phyloP scores from a whole-genome alignment of 495 filamentous ascomycete species.

The Parathielavia hyrcaniae region DNA sequence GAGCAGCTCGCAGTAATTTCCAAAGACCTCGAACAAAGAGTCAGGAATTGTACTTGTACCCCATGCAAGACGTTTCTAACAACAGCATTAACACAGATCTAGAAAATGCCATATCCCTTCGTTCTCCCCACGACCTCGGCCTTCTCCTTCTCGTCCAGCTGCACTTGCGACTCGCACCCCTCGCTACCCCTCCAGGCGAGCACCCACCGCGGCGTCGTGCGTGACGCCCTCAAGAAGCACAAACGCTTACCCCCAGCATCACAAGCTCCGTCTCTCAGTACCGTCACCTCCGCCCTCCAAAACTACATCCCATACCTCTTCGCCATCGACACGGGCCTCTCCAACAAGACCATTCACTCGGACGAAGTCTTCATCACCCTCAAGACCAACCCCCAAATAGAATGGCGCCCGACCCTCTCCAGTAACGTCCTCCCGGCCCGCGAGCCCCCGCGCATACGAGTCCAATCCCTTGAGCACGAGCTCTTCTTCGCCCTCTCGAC shows the following conservation, averaged over 20 bases:
- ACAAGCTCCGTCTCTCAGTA: slow-evolving; percentile 58
- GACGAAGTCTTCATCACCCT: slow-evolving; percentile 59
- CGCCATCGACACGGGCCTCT: slow-evolving; percentile 63
- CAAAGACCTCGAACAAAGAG: too few species aligned
- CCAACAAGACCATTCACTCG: slow-evolving; percentile 42
- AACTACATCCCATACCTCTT: slow-evolving; percentile 76
- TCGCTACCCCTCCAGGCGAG: slow-evolving; percentile 72
- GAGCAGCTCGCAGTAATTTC: too few species aligned
- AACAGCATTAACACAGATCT: background rate
- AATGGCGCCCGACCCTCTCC: slow-evolving; percentile 81
- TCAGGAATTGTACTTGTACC: too few species aligned
- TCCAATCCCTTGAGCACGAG: slow-evolving; percentile 77
- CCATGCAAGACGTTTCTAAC: too few species aligned
- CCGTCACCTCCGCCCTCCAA: slow-evolving; percentile 59
- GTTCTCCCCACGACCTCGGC: slow-evolving; percentile 76
- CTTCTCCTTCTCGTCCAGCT: slow-evolving; percentile 67
- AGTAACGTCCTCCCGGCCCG: slow-evolving; percentile 49
- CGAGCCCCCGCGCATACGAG: slow-evolving; percentile 54
- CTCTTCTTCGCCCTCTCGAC: slow-evolving; percentile 70
- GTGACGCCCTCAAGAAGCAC: slow-evolving; percentile 70
- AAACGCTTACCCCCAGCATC: slow-evolving; percentile 66
- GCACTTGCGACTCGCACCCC: slow-evolving; percentile 68
- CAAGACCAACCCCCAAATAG: slow-evolving; percentile 47
- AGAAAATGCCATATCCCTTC: slow-evolving; percentile 76
- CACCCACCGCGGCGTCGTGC: slow-evolving; percentile 69